phyloP scores from a whole-genome alignment of 768 basidiomycete species.

The Boletus eberwhitei region DNA sequence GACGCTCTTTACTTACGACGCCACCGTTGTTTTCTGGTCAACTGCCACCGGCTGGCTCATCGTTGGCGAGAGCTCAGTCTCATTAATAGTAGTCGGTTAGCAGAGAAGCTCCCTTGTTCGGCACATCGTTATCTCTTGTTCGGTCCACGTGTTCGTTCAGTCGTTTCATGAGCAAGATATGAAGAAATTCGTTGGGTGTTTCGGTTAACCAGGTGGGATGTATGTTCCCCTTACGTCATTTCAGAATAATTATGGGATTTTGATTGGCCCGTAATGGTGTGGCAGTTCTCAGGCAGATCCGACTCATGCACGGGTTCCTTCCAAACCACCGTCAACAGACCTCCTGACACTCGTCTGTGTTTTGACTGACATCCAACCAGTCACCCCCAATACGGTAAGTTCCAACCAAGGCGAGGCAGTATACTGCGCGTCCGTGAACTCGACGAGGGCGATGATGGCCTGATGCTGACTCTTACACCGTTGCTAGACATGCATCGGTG shows the following conservation, averaged over 20 bases:
- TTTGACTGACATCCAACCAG: constrained; percentile 4
- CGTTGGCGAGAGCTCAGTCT: not conserved
- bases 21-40: not conserved
- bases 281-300: constrained; percentile 31
- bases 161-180: constrained; percentile 8
- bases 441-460: constrained; percentile 2
- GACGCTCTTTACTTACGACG: not conserved
- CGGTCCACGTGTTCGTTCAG: constrained; percentile 8
- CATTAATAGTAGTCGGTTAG: too few relatives aligned
- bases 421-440: not conserved
- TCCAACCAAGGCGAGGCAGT: not conserved
- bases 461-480: not conserved
- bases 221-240: constrained; percentile 14
- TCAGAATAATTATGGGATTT: constrained; percentile 7
- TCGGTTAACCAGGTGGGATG: constrained; percentile 14
- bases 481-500: constrained; percentile 9
- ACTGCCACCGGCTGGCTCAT: not conserved
- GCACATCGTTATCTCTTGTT: constrained; percentile 14
- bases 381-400: constrained; percentile 4
- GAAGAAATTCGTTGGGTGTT: constrained; percentile 7
- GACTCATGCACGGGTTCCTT: constrained; percentile 14
- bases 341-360: constrained; percentile 19
- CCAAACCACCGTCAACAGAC: constrained; percentile 15
- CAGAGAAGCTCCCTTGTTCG: constrained; percentile 6
- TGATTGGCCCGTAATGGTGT: constrained; percentile 6